phyloP scores from a whole-genome alignment of 345 rosid species.

The Camelina laxa region DNA sequence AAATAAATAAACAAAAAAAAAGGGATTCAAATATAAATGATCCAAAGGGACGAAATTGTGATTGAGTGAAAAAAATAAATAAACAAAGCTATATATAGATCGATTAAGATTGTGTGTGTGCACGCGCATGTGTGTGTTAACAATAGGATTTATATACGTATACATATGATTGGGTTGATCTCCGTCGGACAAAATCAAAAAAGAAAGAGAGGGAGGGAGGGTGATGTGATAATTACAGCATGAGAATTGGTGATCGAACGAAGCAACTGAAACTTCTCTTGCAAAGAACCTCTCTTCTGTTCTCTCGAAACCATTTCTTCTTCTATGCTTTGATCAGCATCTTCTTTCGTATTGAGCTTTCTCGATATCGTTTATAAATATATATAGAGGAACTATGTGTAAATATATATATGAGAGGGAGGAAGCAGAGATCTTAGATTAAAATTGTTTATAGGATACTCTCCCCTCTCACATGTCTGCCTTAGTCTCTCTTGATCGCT shows the following conservation, averaged over 20 bases:
- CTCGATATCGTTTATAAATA: constrained; percentile 1
- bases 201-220: constrained; percentile 5
- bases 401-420: constrained; percentile 17
- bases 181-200: constrained; percentile 3
- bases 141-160: background rate
- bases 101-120: background rate
- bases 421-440: constrained; percentile 40
- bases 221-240: constrained; percentile 51
- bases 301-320: constrained; percentile 48
- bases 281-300: constrained; percentile 51
- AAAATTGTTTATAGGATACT: constrained; percentile 39
- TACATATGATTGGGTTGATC: constrained; percentile 5
- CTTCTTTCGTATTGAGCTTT: constrained; percentile 8
- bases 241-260: constrained; percentile 62
- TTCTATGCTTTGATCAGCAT: constrained; percentile 24
- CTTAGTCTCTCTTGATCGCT: constrained; percentile 48
- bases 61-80: background rate
- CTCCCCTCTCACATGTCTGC: constrained; percentile 47
- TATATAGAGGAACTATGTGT: constrained; percentile 16
- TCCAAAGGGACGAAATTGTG: constrained; percentile 18
- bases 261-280: constrained; percentile 58
- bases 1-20: background rate
- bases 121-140: constrained; percentile 18
- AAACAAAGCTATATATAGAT: constrained; percentile 6
- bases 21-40: constrained; percentile 15